Evolutionary conservation across 495 filamentous ascomycete species (phyloP), one percentile per base, ranked within the genome.

Genomic region (Glutinoglossum americanum): DNA sequence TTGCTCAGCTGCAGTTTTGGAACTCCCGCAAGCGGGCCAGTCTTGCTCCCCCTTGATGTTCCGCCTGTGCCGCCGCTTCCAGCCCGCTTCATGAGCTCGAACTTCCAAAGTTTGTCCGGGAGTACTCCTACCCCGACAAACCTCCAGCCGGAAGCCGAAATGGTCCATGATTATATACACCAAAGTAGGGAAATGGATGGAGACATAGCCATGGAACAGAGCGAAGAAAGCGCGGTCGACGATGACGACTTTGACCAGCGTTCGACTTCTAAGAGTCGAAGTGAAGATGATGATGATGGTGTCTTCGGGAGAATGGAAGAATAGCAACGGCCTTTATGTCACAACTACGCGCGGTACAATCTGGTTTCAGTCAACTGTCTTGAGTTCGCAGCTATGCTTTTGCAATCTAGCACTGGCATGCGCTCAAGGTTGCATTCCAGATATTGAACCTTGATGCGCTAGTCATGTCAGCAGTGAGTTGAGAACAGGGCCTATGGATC

Each of bases 271-370:
- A 73, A 78, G 19, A 76, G 74, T 9, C 78, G 81, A 28, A 81
- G 78, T 61, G 87, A 93, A 64, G 90, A 97, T 62, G 89, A 94
- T 53, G 90, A 96, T 56, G 92, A 95, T 60, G 89, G 87, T 59
- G 77, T 98, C 54, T 98, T 98, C 73, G 92, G 92, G 25, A 80
- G 78, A 59, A 96, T 96, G 90, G 92, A 98, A 66, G 88, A 92
- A 69, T 94, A 53, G 28, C 17, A 27, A 7, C 26, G 13, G 0
- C 13, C 26, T 10, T 17, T 28, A 45, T n/a, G 3, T 21, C 19
- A 21, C 9, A 45, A 23, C 10, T 45, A 45, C n/a, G n/a, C 17
- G 19, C 41, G n/a, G 41, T 23, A 21, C 15, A 9, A 8, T 41
- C 37, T 41, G 13, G 13, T 41, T 11, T 41, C 37, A 2, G 37